A percentile compares a stretch with the other conserved stretches of the same genome.
Conservation (phyloP, 2,329 filamentous ascomycete genomes). For the Microdochium bolleyi region DNA sequence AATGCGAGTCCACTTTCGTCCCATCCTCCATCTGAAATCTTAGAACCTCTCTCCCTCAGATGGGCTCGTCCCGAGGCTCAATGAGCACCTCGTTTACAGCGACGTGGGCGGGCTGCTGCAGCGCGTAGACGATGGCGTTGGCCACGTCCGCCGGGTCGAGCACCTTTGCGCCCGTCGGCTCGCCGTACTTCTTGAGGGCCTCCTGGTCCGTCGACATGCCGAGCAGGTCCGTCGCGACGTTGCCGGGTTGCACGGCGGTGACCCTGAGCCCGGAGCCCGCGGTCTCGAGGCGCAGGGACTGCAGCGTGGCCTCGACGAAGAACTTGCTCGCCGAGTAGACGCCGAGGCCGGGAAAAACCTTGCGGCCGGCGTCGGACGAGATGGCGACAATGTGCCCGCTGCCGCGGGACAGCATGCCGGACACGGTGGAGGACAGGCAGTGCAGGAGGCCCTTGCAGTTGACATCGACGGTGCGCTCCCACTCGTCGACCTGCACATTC, state of each 20-base stretch:
- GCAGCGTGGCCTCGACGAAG: conserved; percentile 78
- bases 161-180: conserved; percentile 67
- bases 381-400: conserved; percentile 71
- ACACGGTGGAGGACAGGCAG: conserved; percentile 61
- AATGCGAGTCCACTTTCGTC: too few species aligned
- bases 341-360: conserved; percentile 73
- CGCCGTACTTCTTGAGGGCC: conserved; percentile 71
- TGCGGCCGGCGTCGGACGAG: conserved; percentile 73
- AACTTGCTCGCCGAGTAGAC: conserved; percentile 81
- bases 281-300: conserved; percentile 66
- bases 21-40: too few species aligned
- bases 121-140: conserved; percentile 62
- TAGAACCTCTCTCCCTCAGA: too few species aligned
- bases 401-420: conserved; percentile 62
- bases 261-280: conserved; percentile 66
- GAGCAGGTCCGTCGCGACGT: conserved; percentile 65
- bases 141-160: conserved; percentile 69
- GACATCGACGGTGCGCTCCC: conserved; percentile 76
- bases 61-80: conserved; percentile 69
- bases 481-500: conserved; percentile 64
- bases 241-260: conserved; percentile 69
- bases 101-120: conserved; percentile 67
- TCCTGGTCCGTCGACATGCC: conserved; percentile 69
- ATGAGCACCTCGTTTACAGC: conserved; percentile 76
- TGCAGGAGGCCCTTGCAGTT: conserved; percentile 80